Base-by-base conservation (phyloP, 352 stramenopile species). In the Globisporangium lucens region DNA sequence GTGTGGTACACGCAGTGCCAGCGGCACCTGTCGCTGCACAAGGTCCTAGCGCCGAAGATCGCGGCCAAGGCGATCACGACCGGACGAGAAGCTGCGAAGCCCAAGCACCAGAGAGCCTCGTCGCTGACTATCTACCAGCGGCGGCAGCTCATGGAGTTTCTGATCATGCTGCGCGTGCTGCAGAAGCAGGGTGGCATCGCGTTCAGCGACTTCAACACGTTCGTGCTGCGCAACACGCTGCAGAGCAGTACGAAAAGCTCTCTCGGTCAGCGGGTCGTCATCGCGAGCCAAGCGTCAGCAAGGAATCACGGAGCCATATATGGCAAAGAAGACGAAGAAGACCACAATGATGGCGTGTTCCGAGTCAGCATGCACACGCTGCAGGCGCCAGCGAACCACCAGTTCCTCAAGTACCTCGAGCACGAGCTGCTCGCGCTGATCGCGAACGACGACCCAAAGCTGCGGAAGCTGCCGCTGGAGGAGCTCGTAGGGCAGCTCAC, bases 1-100 rank as follows among this genome's bases (percentile, higher is more conserved):
- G 66, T 76, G 10, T 84, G 77, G 77, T 84, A 74, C 68, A 82
- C 77, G 22, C 75, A 84, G 52, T 80, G 75, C 33, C 77, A 84
- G 58, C 72, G 77, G 2, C 73, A 82, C 46, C 57, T 84, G 30
- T 79, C 74, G 49, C 68, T 80, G 22, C 77, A 84, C 29, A 69
- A 75, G 15, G 73, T 84, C 52, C 30, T 81, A n/a, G 63, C 70
- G 2, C 76, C 76, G 0, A 66, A 72, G 35, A 53, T 74, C 29
- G 59, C 56, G 5, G 49, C 63, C 27, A 56, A 62, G 17, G 51
- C 47, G 1, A 53, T 35, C 13, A 56, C 56, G 1, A 57, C 52
- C 13, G 52, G 52, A 22, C 24, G 52, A 30, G 13, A 57, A 24
- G 2, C 43, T 49, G n/a, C 52, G 22, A 57, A 57, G 52, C 52